These are phyloP conservation scores for Peltaster fructicola DNA, from an alignment of 2,329 filamentous ascomycete species.

Conservation along the genomic window DNA sequence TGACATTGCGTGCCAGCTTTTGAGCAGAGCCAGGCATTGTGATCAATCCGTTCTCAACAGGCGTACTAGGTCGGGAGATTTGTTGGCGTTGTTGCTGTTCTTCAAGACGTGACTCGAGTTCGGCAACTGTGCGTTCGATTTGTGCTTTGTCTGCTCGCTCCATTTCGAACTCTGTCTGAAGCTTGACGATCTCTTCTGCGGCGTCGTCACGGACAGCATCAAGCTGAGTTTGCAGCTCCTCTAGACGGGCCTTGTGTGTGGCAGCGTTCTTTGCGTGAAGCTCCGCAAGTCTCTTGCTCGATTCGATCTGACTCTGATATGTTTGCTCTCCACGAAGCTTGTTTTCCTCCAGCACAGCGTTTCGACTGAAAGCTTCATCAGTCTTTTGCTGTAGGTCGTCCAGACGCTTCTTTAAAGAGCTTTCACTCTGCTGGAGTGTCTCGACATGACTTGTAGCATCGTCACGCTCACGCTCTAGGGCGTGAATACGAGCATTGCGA, in stretches of 20 bases:
- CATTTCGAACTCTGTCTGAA: conserved; percentile 32
- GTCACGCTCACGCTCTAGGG: conserved; percentile 75
- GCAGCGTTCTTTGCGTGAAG: conserved; percentile 61
- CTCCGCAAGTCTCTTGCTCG: conserved; percentile 62
- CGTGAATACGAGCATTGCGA: conserved; percentile 74
- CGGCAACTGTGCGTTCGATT: conserved; percentile 43
- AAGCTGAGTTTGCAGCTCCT: conserved; percentile 47
- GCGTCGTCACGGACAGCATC: conserved; percentile 51
- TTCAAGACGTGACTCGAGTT: conserved; percentile 46
- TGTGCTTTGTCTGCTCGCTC: conserved; percentile 41
- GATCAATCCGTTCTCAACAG: conserved; percentile 25
- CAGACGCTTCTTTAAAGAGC: conserved; percentile 60
- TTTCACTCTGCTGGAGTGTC: conserved; percentile 60
- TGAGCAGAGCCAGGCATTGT: conserved; percentile 38
- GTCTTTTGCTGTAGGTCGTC: conserved; percentile 73
- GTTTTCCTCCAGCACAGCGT: conserved; percentile 73
- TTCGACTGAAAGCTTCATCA: conserved; percentile 63
- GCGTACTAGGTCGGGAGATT: conserved; percentile 30
- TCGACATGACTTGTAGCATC: conserved; percentile 65
- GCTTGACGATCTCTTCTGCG: conserved; percentile 35
- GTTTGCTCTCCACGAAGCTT: conserved; percentile 68
- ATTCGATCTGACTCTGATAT: conserved; percentile 73
- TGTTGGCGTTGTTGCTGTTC: conserved; percentile 29
- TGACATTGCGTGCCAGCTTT: conserved; percentile 33
- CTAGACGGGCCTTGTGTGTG: conserved; percentile 51